phyloP scores from a whole-genome alignment of 2,329 filamentous ascomycete species.

The Penicillium sp. region DNA sequence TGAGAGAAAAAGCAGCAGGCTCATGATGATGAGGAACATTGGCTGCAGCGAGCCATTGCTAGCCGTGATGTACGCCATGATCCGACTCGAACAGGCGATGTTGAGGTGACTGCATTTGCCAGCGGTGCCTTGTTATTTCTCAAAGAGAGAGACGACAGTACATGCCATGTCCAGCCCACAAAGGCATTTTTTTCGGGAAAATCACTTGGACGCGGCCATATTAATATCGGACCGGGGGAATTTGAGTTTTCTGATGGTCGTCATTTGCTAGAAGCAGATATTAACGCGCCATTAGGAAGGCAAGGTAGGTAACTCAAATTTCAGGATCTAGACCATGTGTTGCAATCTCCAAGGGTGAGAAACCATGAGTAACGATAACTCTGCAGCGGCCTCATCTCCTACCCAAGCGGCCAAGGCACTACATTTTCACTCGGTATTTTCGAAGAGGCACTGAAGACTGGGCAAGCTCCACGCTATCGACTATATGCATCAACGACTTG shows the following conservation, averaged over 20 bases:
- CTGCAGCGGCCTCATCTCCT: neutral
- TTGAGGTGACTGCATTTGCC: neutral
- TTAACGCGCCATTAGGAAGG: neutral
- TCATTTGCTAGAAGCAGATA: neutral
- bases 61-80: conserved; percentile 16
- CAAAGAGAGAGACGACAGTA: neutral
- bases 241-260: neutral
- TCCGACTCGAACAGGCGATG: neutral
- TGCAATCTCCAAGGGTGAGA: neutral
- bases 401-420: neutral
- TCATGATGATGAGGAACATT: conserved; percentile 17
- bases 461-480: neutral
- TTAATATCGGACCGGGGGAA: neutral
- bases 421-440: neutral
- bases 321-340: neutral
- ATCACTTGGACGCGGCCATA: neutral
- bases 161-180: neutral
- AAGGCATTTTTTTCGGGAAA: neutral
- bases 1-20: conserved; percentile 14
- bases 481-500: neutral
- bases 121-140: neutral
- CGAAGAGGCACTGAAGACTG: neutral
- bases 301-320: neutral
- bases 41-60: conserved; percentile 21
- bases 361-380: neutral